Evolutionary conservation across 1,284 basidiomycete species (phyloP).

Genomic region (Rhodotorula sp.): DNA sequence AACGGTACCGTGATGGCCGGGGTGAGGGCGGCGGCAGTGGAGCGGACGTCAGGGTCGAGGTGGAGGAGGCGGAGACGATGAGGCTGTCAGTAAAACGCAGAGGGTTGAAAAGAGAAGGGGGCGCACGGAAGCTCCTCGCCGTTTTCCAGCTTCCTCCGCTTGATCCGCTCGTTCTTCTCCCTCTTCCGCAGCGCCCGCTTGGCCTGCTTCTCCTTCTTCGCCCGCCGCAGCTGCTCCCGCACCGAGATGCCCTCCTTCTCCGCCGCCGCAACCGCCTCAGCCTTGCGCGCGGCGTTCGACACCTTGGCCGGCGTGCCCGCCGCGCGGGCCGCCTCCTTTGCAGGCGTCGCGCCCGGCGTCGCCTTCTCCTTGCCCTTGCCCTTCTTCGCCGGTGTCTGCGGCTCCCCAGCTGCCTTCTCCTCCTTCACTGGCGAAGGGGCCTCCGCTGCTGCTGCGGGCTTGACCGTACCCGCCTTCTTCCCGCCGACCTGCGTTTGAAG

Average conservation of each 20-base stretch:
- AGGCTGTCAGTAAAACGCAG: no score
- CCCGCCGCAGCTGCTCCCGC: slow-evolving; percentile 27
- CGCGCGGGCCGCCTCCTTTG: background rate
- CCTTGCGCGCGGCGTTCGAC: slow-evolving; percentile 1
- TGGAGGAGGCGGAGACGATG: no score
- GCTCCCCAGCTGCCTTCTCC: background rate
- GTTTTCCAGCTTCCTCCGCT: slow-evolving; percentile 16
- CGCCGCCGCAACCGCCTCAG: slow-evolving; percentile 12
- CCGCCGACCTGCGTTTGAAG: slow-evolving; percentile 35
- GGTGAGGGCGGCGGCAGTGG: background rate
- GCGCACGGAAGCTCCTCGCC: slow-evolving; percentile 14
- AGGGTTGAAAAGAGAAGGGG: background rate
- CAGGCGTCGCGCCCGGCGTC: background rate
- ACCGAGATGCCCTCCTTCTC: slow-evolving; percentile 18
- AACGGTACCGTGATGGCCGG: no score
- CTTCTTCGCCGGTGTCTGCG: background rate
- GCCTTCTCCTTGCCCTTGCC: background rate
- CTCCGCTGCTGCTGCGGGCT: background rate
- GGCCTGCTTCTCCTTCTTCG: slow-evolving; percentile 28
- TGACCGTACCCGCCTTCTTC: slow-evolving; percentile 24
- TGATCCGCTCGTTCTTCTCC: slow-evolving; percentile 21
- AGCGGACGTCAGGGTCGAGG: no score
- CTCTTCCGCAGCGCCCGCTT: slow-evolving; percentile 20
- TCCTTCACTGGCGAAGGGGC: no score
- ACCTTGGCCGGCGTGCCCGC: background rate